These are phyloP conservation scores for Phytopythium cucurbitacearum DNA, from an alignment of 352 stramenopile species.

Conservation along the genomic window DNA sequence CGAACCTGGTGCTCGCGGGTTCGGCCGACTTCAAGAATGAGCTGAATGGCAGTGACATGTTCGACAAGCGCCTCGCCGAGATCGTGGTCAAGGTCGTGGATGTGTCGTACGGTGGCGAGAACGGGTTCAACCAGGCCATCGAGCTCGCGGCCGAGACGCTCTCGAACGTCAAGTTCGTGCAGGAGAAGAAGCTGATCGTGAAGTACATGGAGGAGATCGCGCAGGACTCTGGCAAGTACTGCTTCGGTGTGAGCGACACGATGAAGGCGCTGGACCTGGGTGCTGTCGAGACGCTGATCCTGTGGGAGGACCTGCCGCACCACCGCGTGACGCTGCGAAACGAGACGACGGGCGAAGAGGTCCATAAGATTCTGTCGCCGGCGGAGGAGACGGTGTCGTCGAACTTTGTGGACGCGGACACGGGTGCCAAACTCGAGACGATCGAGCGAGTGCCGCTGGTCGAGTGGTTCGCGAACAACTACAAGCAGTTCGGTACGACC, in stretches of 20 bases:
- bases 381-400: conserved; percentile 90
- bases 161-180: conserved; percentile 99
- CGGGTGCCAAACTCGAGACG: conserved; percentile 95
- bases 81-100: conserved; percentile 99
- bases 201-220: conserved; percentile 99
- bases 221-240: conserved; percentile 99
- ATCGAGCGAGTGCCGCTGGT: conserved; percentile 96
- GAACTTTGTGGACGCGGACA: conserved; percentile 96
- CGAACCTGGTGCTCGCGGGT: conserved; percentile 97
- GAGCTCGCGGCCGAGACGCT: conserved; percentile 97
- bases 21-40: conserved; percentile 99
- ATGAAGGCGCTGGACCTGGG: conserved; percentile 98
- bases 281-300: conserved; percentile 98
- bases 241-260: conserved; percentile 98
- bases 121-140: conserved; percentile 99
- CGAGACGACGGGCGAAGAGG: conserved; percentile 87
- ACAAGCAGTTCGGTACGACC: conserved; percentile 98
- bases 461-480: conserved; percentile 99
- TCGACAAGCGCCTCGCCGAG: conserved; percentile 94
- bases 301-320: conserved; percentile 99
- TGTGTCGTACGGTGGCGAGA: conserved; percentile 99
- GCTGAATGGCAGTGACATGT: conserved; percentile 94
- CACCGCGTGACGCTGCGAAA: conserved; percentile 94
- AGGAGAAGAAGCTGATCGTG: conserved; percentile 99
- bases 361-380: conserved; percentile 72